Evolutionary conservation across 108 stramenopile species (phyloP).

Genomic region (Fragilariopsis cylindrus): DNA sequence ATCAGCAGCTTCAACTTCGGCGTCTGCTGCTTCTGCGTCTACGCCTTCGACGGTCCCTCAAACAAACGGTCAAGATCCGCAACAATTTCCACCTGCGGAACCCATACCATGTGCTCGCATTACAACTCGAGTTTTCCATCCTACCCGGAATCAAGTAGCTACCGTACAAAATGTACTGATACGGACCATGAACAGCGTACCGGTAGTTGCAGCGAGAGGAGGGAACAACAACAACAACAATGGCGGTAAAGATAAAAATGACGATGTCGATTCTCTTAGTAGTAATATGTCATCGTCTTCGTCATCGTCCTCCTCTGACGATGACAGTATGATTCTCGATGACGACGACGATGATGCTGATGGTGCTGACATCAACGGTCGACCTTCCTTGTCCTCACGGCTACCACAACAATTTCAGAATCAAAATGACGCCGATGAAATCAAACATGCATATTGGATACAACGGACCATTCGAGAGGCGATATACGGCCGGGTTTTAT

Average conservation of each 20-base stretch:
- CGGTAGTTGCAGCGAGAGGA: constrained; percentile 16
- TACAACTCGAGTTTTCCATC: constrained; percentile 66
- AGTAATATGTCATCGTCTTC: constrained; percentile 20
- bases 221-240: neutral
- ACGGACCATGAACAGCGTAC: constrained; percentile 33
- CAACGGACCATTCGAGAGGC: constrained; percentile 78
- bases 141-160: constrained; percentile 46
- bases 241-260: neutral
- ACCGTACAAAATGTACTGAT: constrained; percentile 77
- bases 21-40: neutral
- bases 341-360: constrained; percentile 11
- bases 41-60: constrained; percentile 33
- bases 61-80: constrained; percentile 40
- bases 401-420: neutral
- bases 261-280: constrained; percentile 28
- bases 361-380: neutral
- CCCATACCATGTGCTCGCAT: constrained; percentile 72
- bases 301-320: constrained; percentile 11
- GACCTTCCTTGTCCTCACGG: neutral
- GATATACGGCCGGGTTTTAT: constrained; percentile 79
- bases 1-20: constrained; percentile 13
- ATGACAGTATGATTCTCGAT: constrained; percentile 39
- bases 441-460: constrained; percentile 66
- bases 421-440: constrained; percentile 8
- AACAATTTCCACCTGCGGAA: constrained; percentile 60